Evolutionary conservation across 192 early-diverging fungal species (phyloP).

Genomic region (Coemansia sp.): DNA sequence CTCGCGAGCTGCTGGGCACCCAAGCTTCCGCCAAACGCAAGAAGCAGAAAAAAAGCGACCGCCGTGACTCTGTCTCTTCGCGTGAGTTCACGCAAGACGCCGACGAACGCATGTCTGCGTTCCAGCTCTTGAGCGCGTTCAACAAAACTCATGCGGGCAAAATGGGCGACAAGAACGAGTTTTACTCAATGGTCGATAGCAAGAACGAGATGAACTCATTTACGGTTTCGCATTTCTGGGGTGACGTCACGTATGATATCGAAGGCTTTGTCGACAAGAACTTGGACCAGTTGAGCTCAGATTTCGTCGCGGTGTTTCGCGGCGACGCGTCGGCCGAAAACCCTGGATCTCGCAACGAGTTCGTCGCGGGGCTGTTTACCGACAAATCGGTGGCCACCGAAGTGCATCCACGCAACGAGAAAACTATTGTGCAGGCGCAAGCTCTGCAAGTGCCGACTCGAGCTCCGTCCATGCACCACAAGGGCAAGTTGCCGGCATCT

Average conservation of each 20-base stretch:
- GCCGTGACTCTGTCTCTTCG: conserved; percentile 33
- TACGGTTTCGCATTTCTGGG: conserved; percentile 76
- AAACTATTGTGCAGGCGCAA: conserved; percentile 75
- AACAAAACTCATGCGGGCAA: conserved; percentile 43
- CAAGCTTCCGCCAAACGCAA: conserved; percentile 1
- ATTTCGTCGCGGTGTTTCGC: conserved; percentile 85
- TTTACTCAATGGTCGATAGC: conserved; percentile 42
- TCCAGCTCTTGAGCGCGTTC: conserved; percentile 48
- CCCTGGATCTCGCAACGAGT: conserved; percentile 71
- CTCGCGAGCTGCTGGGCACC: conserved; percentile 34
- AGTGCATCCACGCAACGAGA: conserved; percentile 70
- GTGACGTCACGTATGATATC: conserved; percentile 79
- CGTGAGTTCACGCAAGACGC: conserved; percentile 35
- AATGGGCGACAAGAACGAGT: conserved; percentile 29
- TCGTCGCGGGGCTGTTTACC: conserved; percentile 74
- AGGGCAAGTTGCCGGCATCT: conserved; percentile 58
- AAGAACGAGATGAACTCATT: conserved; percentile 62
- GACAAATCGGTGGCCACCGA: conserved; percentile 70
- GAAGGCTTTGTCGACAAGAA: conserved; percentile 84
- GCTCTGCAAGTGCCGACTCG: conserved; percentile 74
- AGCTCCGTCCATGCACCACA: conserved; percentile 57
- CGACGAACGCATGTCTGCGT: conserved; percentile 35
- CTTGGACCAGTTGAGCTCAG: conserved; percentile 67
- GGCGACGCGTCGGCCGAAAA: conserved; percentile 66
- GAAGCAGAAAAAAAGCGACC: conserved; percentile 27